Evolutionary conservation across 2,329 filamentous ascomycete genomes (phyloP), one percentile per base, ranked within the genome.

Genomic region (Sphaerulina populicola): DNA sequence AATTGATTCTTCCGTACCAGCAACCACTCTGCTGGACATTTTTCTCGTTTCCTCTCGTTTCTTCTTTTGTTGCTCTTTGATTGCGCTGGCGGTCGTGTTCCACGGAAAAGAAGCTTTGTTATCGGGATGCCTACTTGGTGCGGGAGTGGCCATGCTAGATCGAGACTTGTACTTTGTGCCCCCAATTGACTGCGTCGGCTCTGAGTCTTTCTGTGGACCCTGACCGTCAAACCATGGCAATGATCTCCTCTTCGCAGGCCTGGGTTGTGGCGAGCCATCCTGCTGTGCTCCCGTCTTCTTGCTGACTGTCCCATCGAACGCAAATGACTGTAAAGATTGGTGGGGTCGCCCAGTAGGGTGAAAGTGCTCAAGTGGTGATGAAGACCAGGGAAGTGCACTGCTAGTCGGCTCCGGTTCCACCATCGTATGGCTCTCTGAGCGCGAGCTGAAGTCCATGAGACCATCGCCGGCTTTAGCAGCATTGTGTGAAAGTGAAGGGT

Each of bases 61-160:
- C 56, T 82, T 80, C 68, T 83, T 89, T 68, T 86, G 86, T 60
- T 86, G 83, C 53, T 88, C 84, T 64, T 91, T 88, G 36, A 91
- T 72, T 0, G 80, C 81, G 60, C 84, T 90, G 12, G 81, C 80
- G 0, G 83, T 85, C 12, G 81, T 81, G 59, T 93, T 84, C 86
- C 86, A 94, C 0, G 75, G 74, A 33, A 76, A 76, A 5, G 64
- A 50, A 11, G 68, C 61, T 33, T 68, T 66, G 30, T 68, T 61
- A 33, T 65, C 71, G 41, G 71, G 62, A 11, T 58, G 52, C 44
- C 45, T 55, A 29, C 47, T 54, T 14, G 56, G 29, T 4, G 39
- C 42, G 31, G 77, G 73, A 3, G 77, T 76, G 33, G 68, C 65
- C n/a, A 65, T 56, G 12, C 43, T 49, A 30, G 51, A 52, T 51